phyloP scores from a whole-genome alignment of 2,329 filamentous ascomycete genomes.

The Teratosphaeria gauchensis region DNA sequence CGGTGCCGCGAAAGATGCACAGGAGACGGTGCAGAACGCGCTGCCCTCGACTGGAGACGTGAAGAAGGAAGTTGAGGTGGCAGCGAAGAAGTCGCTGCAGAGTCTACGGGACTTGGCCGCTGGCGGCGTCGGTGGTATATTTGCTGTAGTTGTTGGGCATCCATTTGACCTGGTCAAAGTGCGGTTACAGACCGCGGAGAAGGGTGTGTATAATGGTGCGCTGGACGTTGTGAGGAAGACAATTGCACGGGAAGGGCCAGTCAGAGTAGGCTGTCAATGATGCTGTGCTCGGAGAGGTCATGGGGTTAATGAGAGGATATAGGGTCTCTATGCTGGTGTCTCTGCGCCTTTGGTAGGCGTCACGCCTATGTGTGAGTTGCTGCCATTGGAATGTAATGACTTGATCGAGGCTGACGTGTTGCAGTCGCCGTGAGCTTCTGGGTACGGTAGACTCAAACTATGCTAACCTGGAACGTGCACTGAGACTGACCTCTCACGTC shows the following conservation, averaged over 20 bases:
- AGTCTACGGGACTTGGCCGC: conserved; percentile 74
- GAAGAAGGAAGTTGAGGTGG: conserved; percentile 43
- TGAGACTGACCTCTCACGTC: conserved; percentile 1
- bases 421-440: conserved; percentile 59
- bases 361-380: conserved; percentile 88
- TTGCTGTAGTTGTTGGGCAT: conserved; percentile 85
- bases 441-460: conserved; percentile 28
- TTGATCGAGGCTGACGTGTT: conserved; percentile 8
- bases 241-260: conserved; percentile 73
- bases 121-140: conserved; percentile 87
- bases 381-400: background rate
- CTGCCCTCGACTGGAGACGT: conserved; percentile 31
- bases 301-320: conserved; percentile 8
- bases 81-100: conserved; percentile 46
- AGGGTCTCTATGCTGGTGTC: conserved; percentile 93
- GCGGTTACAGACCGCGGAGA: conserved; percentile 88
- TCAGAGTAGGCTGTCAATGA: conserved; percentile 32
- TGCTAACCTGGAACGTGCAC: background rate
- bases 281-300: background rate
- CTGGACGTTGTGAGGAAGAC: conserved; percentile 88
- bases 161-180: conserved; percentile 98
- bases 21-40: conserved; percentile 2
- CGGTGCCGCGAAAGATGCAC: conserved; percentile 8
- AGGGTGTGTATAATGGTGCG: conserved; percentile 80
- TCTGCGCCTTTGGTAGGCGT: conserved; percentile 90